Evolutionary conservation across 2,329 filamentous ascomycete genomes (phyloP).

Genomic region (Parastagonospora avenae): DNA sequence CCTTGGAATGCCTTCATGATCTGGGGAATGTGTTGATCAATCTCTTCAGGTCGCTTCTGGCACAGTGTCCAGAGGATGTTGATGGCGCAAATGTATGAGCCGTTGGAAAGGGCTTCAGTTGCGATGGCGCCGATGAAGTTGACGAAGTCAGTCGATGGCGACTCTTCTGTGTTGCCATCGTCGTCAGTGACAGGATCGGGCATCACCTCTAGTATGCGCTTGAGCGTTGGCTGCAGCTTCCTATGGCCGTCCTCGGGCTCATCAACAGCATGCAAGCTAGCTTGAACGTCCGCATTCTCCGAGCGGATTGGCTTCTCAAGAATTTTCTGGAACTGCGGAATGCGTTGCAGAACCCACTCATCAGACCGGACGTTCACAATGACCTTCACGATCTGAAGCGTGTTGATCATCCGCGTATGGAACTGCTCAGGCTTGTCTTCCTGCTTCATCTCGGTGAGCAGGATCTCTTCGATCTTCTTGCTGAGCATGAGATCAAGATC

Average conservation of each 20-base stretch:
- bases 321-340: slow-evolving; percentile 80
- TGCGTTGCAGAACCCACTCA: slow-evolving; percentile 85
- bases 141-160: slow-evolving; percentile 84
- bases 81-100: slow-evolving; percentile 84
- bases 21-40: slow-evolving; percentile 84
- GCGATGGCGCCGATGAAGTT: slow-evolving; percentile 83
- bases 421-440: slow-evolving; percentile 69
- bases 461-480: slow-evolving; percentile 84
- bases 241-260: slow-evolving; percentile 67
- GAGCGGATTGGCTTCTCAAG: slow-evolving; percentile 87
- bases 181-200: slow-evolving; percentile 84
- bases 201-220: slow-evolving; percentile 84
- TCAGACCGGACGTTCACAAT: slow-evolving; percentile 86
- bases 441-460: slow-evolving; percentile 70
- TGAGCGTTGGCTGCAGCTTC: slow-evolving; percentile 72
- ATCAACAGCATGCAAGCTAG: slow-evolving; percentile 80
- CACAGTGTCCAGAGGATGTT: slow-evolving; percentile 94
- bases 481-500: slow-evolving; percentile 84
- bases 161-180: slow-evolving; percentile 75
- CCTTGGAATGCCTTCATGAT: slow-evolving; percentile 93
- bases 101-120: slow-evolving; percentile 81
- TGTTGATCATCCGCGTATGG: slow-evolving; percentile 87
- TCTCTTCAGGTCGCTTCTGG: slow-evolving; percentile 79
- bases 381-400: slow-evolving; percentile 87
- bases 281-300: slow-evolving; percentile 90